Percentiles rank a stretch among this genome's conserved stretches.
phyloP scores from a whole-genome alignment of 1,139 yeast species.

The Saccharomyces pastorianus region DNA sequence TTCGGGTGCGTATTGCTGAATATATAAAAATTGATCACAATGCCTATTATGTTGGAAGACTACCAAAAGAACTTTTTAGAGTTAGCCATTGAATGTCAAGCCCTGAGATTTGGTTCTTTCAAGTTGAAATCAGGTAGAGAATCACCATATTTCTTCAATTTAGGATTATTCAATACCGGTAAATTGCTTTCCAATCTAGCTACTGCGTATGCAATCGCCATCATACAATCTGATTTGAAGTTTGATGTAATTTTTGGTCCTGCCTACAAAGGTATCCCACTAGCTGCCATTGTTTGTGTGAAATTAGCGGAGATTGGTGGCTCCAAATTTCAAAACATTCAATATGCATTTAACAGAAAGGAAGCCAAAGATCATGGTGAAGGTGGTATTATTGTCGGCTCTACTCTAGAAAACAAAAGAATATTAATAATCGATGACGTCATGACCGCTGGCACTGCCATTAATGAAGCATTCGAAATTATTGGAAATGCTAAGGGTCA shows the following conservation, averaged over 20 bases:
- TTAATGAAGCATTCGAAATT: conserved; percentile 83
- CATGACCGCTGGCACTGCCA: conserved; percentile 98
- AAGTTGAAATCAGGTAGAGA: conserved; percentile 85
- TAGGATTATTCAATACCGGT: conserved; percentile 87
- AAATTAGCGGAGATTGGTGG: conserved; percentile 87
- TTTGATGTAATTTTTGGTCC: conserved; percentile 94
- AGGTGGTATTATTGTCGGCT: conserved; percentile 93
- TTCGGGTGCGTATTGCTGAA: neutral
- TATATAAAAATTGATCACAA: neutral
- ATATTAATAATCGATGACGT: conserved; percentile 90
- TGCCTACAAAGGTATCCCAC: conserved; percentile 94
- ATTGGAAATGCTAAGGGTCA: conserved; percentile 62
- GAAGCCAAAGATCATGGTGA: conserved; percentile 98
- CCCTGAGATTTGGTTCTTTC: conserved; percentile 79
- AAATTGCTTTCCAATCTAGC: conserved; percentile 70
- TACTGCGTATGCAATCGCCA: conserved; percentile 80
- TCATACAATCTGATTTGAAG: conserved; percentile 68
- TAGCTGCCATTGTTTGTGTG: conserved; percentile 87
- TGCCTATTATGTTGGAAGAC: conserved; percentile 33
- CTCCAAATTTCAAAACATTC: conserved; percentile 55
- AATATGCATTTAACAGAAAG: conserved; percentile 73
- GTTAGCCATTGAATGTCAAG: conserved; percentile 70
- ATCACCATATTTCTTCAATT: conserved; percentile 95
- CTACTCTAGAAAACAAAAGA: conserved; percentile 58
- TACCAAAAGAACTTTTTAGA: conserved; percentile 67